These are phyloP conservation scores for Candolleomyces eurysporus DNA, from an alignment of 768 basidiomycete genomes.

Conservation along the genomic window DNA sequence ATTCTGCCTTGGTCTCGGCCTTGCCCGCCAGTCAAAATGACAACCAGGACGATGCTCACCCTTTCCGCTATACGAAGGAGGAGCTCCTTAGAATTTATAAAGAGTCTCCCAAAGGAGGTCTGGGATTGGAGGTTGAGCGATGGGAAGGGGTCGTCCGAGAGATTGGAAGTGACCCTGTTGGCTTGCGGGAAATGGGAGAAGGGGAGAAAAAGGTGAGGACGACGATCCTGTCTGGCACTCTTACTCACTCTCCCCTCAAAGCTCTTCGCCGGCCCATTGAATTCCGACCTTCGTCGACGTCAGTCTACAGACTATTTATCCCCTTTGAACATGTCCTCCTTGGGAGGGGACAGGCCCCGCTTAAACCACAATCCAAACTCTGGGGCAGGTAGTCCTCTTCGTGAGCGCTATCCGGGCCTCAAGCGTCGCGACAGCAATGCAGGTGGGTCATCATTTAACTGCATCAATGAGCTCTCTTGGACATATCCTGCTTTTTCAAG, in stretches of 20 bases:
- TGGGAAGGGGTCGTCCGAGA: conserved; percentile 90
- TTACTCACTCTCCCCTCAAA: conserved; percentile 24
- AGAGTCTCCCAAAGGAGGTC: conserved; percentile 69
- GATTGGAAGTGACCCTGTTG: conserved; percentile 65
- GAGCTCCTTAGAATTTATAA: conserved; percentile 82
- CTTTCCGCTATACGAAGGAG: conserved; percentile 87
- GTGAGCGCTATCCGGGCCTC: conserved; percentile 63
- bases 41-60: conserved; percentile 62
- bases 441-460: conserved; percentile 39
- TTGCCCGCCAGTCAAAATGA: conserved; percentile 49
- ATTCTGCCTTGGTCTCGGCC: conserved; percentile 66
- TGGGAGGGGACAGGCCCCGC: conserved; percentile 56
- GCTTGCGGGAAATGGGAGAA: conserved; percentile 77
- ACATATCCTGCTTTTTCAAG: conserved; percentile 34
- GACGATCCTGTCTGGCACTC: neutral
- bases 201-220: conserved; percentile 81
- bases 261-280: conserved; percentile 81
- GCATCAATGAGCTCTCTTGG: conserved; percentile 11
- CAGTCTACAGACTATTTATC: conserved; percentile 75
- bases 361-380: conserved; percentile 48
- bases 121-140: conserved; percentile 83
- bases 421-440: conserved; percentile 66
- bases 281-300: conserved; percentile 85
- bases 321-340: conserved; percentile 50
- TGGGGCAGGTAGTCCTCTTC: conserved; percentile 52